Conservation (phyloP, 805 yeast species). For the Lipomyces sp. region DNA sequence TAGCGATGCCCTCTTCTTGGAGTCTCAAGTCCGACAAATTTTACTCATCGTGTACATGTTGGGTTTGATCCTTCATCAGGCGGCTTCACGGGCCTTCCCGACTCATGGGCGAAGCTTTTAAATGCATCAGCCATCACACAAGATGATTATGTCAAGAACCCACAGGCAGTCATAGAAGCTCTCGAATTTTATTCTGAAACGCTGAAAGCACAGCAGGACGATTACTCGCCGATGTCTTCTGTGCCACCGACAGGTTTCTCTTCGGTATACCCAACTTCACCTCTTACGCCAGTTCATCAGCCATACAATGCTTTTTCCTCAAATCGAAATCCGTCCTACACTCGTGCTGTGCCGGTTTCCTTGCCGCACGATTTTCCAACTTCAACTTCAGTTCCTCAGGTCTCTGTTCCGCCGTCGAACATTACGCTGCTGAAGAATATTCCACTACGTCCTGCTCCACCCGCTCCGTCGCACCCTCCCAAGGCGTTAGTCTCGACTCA, state of each 20-base stretch:
- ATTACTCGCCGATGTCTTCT: conserved; percentile 4
- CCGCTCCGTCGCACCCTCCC: neutral
- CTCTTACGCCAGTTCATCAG: conserved; percentile 18
- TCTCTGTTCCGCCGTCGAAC: conserved; percentile 4
- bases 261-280: too few relatives aligned
- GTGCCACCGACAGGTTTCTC: too few relatives aligned
- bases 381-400: neutral
- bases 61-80: conserved; percentile 84
- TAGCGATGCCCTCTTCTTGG: conserved; percentile 41
- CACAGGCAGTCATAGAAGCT: conserved; percentile 90
- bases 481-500: too few relatives aligned
- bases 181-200: conserved; percentile 64
- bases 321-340: too few relatives aligned
- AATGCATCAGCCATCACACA: conserved; percentile 83
- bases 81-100: conserved; percentile 86
- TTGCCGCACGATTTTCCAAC: conserved; percentile 15
- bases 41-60: conserved; percentile 93
- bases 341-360: conserved; percentile 3
- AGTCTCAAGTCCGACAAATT: conserved; percentile 90
- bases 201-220: conserved; percentile 32
- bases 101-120: conserved; percentile 83
- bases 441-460: neutral
- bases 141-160: conserved; percentile 85
- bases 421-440: too few relatives aligned
- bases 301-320: too few relatives aligned